Percentiles rank a stretch among this genome's conserved stretches.
Conservation (phyloP, 495 filamentous ascomycete species). For the Patellaria atrata region DNA sequence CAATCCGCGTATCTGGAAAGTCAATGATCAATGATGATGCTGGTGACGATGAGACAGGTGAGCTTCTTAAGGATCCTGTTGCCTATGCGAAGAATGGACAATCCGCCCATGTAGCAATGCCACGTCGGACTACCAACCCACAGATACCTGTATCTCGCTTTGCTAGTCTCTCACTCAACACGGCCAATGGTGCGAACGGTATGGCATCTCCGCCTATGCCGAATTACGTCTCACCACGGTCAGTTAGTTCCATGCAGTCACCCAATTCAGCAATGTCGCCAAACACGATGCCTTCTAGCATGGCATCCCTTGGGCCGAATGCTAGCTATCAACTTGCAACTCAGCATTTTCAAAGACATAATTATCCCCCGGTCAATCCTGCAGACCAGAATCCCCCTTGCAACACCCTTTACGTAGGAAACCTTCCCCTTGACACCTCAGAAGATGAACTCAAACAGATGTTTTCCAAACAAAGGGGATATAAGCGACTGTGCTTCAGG, state of each 20-base stretch:
- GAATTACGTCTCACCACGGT: conserved; percentile 37
- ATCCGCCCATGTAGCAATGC: conserved; percentile 29
- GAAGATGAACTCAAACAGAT: conserved; percentile 94
- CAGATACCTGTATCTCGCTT: conserved; percentile 60
- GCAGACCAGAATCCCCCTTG: conserved; percentile 96
- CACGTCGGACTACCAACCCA: conserved; percentile 60
- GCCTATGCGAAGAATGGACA: conserved; percentile 70
- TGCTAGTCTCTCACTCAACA: conserved; percentile 55
- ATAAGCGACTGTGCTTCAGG: conserved; percentile 92
- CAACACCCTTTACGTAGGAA: conserved; percentile 96
- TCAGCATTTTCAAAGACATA: conserved; percentile 49
- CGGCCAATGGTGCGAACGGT: conserved; percentile 28
- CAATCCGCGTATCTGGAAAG: conserved; percentile 66
- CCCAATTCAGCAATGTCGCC: conserved; percentile 47
- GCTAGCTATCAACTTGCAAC: conserved; percentile 42
- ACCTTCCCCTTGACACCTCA: conserved; percentile 82
- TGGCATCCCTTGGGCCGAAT: conserved; percentile 29
- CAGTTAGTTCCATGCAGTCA: conserved; percentile 35
- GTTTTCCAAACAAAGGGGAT: conserved; percentile 88
- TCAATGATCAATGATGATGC: conserved; percentile 71
- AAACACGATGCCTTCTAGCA: conserved; percentile 31
- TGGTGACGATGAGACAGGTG: conserved; percentile 69
- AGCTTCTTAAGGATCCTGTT: conserved; percentile 69
- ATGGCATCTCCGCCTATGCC: conserved; percentile 38
- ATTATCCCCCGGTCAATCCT: conserved; percentile 80